Evolutionary conservation across 2,329 filamentous ascomycete species (phyloP).

Genomic region (Lomentospora prolificans): DNA sequence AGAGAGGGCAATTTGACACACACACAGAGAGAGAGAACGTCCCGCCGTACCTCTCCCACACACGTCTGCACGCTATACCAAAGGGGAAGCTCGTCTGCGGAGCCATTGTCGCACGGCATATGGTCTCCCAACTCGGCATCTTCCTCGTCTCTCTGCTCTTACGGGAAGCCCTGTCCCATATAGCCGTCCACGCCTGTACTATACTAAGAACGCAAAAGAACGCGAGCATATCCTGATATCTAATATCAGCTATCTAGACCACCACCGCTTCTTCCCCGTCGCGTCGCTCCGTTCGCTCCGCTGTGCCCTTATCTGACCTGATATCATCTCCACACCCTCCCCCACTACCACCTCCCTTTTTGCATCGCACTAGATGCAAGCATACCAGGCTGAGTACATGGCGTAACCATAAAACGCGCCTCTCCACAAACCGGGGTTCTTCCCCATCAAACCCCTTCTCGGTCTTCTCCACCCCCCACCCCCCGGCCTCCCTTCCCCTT

Average conservation of each 20-base stretch:
- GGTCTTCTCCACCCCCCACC: background rate
- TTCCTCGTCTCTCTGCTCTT: no score
- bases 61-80: no score
- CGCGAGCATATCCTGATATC: no score
- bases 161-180: no score
- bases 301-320: background rate
- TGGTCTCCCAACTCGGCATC: background rate
- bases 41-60: no score
- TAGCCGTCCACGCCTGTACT: no score
- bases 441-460: background rate
- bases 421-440: background rate
- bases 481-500: background rate
- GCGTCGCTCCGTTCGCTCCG: background rate
- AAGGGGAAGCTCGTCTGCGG: background rate
- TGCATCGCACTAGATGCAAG: background rate
- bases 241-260: no score
- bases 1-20: background rate
- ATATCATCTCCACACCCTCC: background rate
- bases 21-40: background rate
- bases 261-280: background rate
- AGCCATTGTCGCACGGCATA: background rate
- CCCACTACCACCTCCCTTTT: background rate
- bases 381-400: no score
- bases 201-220: no score
- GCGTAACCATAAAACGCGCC: no score